These are phyloP conservation scores for Saraca asoca DNA, from an alignment of 331 rosid species.

Conservation along the genomic window DNA sequence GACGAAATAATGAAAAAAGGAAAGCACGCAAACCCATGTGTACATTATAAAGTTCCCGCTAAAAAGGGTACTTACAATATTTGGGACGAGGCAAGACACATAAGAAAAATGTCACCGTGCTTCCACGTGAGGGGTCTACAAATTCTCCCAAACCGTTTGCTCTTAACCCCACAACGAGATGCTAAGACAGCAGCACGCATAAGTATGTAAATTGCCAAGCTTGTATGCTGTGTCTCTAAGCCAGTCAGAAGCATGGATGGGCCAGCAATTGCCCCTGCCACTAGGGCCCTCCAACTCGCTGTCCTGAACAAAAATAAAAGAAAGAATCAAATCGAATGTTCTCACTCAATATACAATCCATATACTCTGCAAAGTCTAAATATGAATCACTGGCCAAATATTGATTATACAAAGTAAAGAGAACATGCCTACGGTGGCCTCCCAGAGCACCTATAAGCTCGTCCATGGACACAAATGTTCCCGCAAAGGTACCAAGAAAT, in stretches of 20 bases:
- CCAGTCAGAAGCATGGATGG: constrained; percentile 90
- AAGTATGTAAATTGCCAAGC: constrained; percentile 86
- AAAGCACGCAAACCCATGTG: background rate
- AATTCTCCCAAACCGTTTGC: constrained; percentile 74
- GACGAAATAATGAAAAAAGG: constrained; percentile 5
- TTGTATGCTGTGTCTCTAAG: constrained; percentile 72
- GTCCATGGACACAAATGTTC: constrained; percentile 84
- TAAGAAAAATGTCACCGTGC: constrained; percentile 91
- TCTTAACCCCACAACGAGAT: constrained; percentile 90
- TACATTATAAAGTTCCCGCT: constrained; percentile 14
- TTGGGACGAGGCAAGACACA: constrained; percentile 94
- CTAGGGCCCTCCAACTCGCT: constrained; percentile 85
- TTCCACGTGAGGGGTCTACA: constrained; percentile 98
- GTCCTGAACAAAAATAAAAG: constrained; percentile 71
- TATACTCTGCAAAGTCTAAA: background rate
- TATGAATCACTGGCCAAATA: background rate
- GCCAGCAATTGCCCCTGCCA: constrained; percentile 93
- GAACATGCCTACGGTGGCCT: constrained; percentile 88
- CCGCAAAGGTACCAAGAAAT: constrained; percentile 88
- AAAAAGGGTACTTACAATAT: constrained; percentile 60
- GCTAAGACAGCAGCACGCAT: constrained; percentile 96
- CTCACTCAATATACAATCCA: constrained; percentile 1
- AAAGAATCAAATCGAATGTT: constrained; percentile 32
- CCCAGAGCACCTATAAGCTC: constrained; percentile 71
- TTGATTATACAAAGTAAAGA: constrained; percentile 24